Percentiles rank a stretch among this genome's conserved stretches.
These are phyloP conservation scores for Daedaleopsis sinensis DNA, from an alignment of 768 basidiomycete species.

Conservation along the genomic window DNA sequence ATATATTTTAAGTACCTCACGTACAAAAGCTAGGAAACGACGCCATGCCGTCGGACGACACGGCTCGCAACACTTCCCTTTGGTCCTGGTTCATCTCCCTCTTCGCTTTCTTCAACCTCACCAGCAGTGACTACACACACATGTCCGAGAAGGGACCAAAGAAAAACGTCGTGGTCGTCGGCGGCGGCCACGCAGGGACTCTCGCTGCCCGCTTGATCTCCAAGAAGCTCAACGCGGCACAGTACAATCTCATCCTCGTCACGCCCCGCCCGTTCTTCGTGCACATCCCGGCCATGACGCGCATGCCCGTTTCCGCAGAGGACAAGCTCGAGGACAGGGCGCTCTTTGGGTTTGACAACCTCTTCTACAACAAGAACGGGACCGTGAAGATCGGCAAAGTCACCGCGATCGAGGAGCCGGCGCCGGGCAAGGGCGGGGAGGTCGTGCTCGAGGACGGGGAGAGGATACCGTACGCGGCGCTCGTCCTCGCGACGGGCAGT, in stretches of 20 bases:
- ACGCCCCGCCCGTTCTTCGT: conserved; percentile 52
- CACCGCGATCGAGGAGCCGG: conserved; percentile 38
- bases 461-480: conserved; percentile 50
- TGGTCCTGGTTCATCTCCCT: neutral
- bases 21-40: neutral
- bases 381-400: conserved; percentile 38
- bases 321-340: conserved; percentile 47
- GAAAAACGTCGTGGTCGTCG: conserved; percentile 51
- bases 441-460: conserved; percentile 56
- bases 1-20: too few species aligned
- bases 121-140: neutral
- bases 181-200: conserved; percentile 59
- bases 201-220: conserved; percentile 51
- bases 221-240: conserved; percentile 47
- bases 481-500: conserved; percentile 64
- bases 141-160: conserved; percentile 23
- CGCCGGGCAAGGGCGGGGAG: conserved; percentile 41
- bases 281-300: conserved; percentile 52
- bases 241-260: conserved; percentile 58
- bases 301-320: conserved; percentile 52
- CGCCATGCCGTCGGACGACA: conserved; percentile 2
- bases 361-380: conserved; percentile 52
- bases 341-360: conserved; percentile 54
- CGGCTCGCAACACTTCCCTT: neutral
- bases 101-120: neutral